Percentiles rank a stretch among this genome's conserved stretches.
These are phyloP conservation scores for Xylariaceae sp. DNA, from an alignment of 2,329 filamentous ascomycete genomes.

Conservation along the genomic window DNA sequence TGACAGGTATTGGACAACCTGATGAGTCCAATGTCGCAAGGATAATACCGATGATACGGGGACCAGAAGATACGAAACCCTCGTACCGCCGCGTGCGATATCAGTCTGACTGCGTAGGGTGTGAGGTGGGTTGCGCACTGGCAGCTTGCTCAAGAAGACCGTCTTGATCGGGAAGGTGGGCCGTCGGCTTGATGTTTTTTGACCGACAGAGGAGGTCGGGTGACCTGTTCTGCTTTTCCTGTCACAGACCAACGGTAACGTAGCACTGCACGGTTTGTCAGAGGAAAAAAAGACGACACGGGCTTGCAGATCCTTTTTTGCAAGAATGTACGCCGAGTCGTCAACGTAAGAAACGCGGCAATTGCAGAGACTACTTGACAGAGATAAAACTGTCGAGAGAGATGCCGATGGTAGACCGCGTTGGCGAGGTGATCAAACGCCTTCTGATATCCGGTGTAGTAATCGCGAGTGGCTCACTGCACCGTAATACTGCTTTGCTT, in stretches of 20 bases:
- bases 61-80: conserved; percentile 2
- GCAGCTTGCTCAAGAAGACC: conserved; percentile 23
- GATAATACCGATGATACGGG: conserved; percentile 5
- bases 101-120: conserved; percentile 1
- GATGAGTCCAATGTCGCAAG: conserved; percentile 18
- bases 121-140: conserved; percentile 14
- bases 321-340: conserved; percentile 9
- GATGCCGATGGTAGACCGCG: conserved; percentile 8
- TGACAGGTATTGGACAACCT: conserved; percentile 19
- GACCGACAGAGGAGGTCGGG: conserved; percentile 25
- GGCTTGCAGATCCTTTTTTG: conserved; percentile 6
- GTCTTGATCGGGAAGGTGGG: conserved; percentile 33
- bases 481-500: conserved; percentile 12
- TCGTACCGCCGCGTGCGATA: conserved; percentile 10
- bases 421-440: conserved; percentile 9
- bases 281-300: conserved; percentile 14
- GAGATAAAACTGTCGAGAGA: conserved; percentile 4
- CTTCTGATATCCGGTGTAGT: conserved; percentile 8
- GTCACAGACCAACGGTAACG: conserved; percentile 24
- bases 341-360: not conserved
- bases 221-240: conserved; percentile 24
- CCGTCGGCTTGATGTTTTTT: conserved; percentile 13
- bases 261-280: conserved; percentile 18
- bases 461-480: not conserved
- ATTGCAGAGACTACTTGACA: conserved; percentile 1